phyloP scores from a whole-genome alignment of 2,329 filamentous ascomycete genomes.

The Periglandula ipomoeae region DNA sequence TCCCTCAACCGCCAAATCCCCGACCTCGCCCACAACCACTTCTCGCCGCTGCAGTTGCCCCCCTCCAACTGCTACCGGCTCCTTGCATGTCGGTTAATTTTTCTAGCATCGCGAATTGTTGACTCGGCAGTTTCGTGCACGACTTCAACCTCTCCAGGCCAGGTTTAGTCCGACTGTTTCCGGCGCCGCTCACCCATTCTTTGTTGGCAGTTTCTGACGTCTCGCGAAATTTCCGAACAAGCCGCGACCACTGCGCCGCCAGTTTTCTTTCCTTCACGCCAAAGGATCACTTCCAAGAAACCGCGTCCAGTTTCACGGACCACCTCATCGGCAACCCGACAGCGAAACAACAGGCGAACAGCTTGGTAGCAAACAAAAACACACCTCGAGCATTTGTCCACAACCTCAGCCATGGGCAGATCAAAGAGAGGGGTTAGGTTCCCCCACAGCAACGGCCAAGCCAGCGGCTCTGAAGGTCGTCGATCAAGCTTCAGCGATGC shows the following conservation, averaged over 20 bases:
- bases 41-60: neutral
- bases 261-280: neutral
- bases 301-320: too few relatives aligned
- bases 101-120: neutral
- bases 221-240: neutral
- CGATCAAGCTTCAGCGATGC: slow-evolving; percentile 64
- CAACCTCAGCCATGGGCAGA: slow-evolving; percentile 21
- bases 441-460: slow-evolving; percentile 38
- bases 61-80: neutral
- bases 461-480: slow-evolving; percentile 39
- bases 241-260: slow-evolving; percentile 1
- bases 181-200: neutral
- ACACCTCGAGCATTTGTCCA: neutral
- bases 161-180: too few relatives aligned
- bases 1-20: slow-evolving; percentile 1
- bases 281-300: too few relatives aligned
- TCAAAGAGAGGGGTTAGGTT: slow-evolving; percentile 46
- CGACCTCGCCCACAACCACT: slow-evolving; percentile 1
- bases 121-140: neutral
- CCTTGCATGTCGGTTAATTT: neutral
- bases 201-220: neutral
- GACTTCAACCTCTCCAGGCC: neutral
- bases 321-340: too few relatives aligned
- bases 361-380: neutral
- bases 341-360: neutral